Evolutionary conservation across 441 rosid genomes (phyloP).

Genomic region (Bruguiera hainesii): DNA sequence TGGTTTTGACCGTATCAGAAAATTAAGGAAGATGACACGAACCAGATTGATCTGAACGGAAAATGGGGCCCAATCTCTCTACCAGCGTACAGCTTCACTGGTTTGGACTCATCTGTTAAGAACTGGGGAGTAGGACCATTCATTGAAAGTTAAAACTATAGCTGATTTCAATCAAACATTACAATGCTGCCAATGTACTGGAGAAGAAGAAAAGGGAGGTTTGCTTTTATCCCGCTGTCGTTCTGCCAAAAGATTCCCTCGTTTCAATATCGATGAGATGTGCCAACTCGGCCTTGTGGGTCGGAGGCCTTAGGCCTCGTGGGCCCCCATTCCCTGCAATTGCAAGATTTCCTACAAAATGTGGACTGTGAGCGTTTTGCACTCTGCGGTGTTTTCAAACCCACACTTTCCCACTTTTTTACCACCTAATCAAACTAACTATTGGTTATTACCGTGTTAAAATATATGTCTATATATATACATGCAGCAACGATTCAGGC

Average conservation of each 20-base stretch:
- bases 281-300: too few relatives aligned
- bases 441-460: too few relatives aligned
- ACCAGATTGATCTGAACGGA: neutral
- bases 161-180: neutral
- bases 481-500: conserved; percentile 1
- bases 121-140: neutral
- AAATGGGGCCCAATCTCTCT: neutral
- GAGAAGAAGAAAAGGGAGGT: neutral
- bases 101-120: neutral
- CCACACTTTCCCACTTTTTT: too few relatives aligned
- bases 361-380: too few relatives aligned
- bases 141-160: neutral
- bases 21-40: neutral
- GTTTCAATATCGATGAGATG: neutral
- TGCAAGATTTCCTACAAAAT: too few relatives aligned
- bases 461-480: too few relatives aligned
- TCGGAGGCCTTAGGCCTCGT: too few relatives aligned
- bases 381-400: too few relatives aligned
- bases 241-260: neutral
- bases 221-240: neutral
- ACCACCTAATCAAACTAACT: too few relatives aligned
- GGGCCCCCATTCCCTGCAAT: too few relatives aligned
- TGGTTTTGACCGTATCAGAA: neutral
- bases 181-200: neutral
- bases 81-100: neutral